These are phyloP conservation scores for Penicillium nucicola DNA, from an alignment of 495 filamentous ascomycete species.

Conservation along the genomic window DNA sequence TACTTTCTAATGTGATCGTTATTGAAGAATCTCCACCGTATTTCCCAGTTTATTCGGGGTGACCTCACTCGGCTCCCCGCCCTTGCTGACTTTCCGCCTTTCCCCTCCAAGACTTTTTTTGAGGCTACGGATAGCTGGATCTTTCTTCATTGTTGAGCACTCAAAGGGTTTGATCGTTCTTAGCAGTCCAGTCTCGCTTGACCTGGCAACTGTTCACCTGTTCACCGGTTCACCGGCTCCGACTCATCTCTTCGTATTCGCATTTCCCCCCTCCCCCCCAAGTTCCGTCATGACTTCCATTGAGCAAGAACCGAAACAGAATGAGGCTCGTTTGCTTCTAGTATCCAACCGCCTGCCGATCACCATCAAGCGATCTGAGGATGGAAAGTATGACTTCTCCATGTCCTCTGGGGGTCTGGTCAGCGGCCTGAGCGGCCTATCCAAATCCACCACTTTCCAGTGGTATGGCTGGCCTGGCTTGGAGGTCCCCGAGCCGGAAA, in stretches of 20 bases:
- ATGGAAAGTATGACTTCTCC: constrained; percentile 79
- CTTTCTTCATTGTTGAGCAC: not conserved
- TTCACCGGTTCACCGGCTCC: not conserved
- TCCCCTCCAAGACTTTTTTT: constrained; percentile 3
- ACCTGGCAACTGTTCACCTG: not conserved
- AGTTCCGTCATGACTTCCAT: constrained; percentile 30
- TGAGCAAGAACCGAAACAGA: constrained; percentile 25
- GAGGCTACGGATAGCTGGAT: not conserved
- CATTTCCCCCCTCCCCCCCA: not conserved
- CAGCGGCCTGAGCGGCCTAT: constrained; percentile 82
- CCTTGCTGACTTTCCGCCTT: constrained; percentile 4
- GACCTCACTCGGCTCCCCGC: constrained; percentile 9
- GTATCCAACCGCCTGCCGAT: constrained; percentile 93
- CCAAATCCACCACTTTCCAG: constrained; percentile 87
- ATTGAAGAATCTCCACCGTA: constrained; percentile 22
- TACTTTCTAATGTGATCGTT: constrained; percentile 20
- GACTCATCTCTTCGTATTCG: not conserved
- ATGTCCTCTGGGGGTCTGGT: constrained; percentile 96
- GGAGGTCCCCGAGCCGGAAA: constrained; percentile 73
- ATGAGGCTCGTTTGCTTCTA: constrained; percentile 62
- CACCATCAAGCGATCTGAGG: constrained; percentile 87
- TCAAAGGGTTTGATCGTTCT: not conserved
- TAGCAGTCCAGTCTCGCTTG: not conserved
- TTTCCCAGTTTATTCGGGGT: constrained; percentile 15
- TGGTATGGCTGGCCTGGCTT: constrained; percentile 98